Percentiles rank a stretch among this genome's conserved stretches.
phyloP scores from a whole-genome alignment of 306 rosid species.

The Quercus agrifolia region DNA sequence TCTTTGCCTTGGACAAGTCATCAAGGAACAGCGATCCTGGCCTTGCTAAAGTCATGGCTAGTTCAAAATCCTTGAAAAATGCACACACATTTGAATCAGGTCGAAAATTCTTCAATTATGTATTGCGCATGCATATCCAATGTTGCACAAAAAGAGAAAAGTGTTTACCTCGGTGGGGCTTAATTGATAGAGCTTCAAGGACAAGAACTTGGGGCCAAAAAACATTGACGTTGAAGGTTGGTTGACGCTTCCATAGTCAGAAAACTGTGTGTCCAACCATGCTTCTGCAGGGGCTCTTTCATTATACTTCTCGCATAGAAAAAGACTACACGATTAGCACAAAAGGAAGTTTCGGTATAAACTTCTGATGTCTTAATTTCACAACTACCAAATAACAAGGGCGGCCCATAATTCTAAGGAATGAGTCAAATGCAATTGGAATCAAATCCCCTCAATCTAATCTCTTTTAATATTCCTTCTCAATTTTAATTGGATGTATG shows the following conservation, averaged over 20 bases:
- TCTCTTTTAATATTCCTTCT: too few species aligned
- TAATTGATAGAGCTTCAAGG: slow-evolving; percentile 42
- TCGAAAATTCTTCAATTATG: background rate
- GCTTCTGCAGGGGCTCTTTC: slow-evolving; percentile 17
- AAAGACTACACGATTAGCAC: background rate
- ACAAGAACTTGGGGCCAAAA: slow-evolving; percentile 34
- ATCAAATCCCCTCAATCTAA: too few species aligned
- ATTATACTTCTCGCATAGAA: slow-evolving; percentile 10
- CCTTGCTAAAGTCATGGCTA: slow-evolving; percentile 34
- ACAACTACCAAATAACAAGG: too few species aligned
- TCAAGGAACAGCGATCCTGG: slow-evolving; percentile 35
- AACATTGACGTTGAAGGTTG: slow-evolving; percentile 25
- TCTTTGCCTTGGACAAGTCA: slow-evolving; percentile 30
- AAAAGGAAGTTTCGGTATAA: background rate
- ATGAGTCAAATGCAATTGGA: too few species aligned
- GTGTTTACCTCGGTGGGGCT: slow-evolving; percentile 45
- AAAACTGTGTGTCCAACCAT: slow-evolving; percentile 39
- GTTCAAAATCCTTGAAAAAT: slow-evolving; percentile 48
- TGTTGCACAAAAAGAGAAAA: background rate
- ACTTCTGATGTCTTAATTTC: too few species aligned
- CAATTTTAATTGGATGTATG: too few species aligned
- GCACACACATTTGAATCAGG: background rate
- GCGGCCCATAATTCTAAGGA: too few species aligned
- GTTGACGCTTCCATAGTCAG: slow-evolving; percentile 16
- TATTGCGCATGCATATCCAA: too few species aligned